These are phyloP conservation scores for Pseudocercospora cruenta DNA, from an alignment of 2,329 filamentous ascomycete genomes.

Conservation along the genomic window DNA sequence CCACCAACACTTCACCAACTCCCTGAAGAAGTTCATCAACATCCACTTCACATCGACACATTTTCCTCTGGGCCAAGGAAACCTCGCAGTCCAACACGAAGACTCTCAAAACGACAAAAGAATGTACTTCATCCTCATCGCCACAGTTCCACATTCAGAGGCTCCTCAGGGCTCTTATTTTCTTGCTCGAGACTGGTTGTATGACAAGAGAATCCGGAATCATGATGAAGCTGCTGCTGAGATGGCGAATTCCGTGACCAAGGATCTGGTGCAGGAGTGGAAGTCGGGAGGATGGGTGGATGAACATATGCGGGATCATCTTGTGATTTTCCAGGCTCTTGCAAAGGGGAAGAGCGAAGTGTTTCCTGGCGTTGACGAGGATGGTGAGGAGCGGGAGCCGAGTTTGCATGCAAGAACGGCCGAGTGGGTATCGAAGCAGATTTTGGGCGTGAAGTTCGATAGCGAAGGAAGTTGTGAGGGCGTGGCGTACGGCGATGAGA, in stretches of 20 bases:
- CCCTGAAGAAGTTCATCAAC: constrained; percentile 16
- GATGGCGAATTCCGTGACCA: constrained; percentile 50
- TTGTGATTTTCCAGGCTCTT: constrained; percentile 63
- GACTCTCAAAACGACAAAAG: constrained; percentile 30
- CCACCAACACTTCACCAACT: constrained; percentile 34
- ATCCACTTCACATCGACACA: constrained; percentile 19
- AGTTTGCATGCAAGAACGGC: constrained; percentile 53
- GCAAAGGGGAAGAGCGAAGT: constrained; percentile 48
- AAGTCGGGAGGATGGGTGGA: constrained; percentile 56
- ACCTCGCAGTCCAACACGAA: constrained; percentile 25
- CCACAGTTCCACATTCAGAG: constrained; percentile 46
- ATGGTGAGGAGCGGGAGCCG: constrained; percentile 33
- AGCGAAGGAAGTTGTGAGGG: constrained; percentile 43
- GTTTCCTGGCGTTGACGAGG: constrained; percentile 18
- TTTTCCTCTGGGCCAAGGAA: constrained; percentile 5
- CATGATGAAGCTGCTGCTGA: constrained; percentile 24
- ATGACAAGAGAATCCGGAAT: constrained; percentile 42
- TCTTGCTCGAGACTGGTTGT: constrained; percentile 57
- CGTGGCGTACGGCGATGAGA: constrained; percentile 34
- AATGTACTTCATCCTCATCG: constrained; percentile 61
- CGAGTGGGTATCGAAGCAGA: constrained; percentile 47
- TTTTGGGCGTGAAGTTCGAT: constrained; percentile 47
- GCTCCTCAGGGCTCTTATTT: constrained; percentile 43
- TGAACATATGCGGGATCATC: constrained; percentile 60
- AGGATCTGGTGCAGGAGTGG: constrained; percentile 52